Conservation (phyloP, 306 rosid species). For the Dicorynia guianensis region DNA sequence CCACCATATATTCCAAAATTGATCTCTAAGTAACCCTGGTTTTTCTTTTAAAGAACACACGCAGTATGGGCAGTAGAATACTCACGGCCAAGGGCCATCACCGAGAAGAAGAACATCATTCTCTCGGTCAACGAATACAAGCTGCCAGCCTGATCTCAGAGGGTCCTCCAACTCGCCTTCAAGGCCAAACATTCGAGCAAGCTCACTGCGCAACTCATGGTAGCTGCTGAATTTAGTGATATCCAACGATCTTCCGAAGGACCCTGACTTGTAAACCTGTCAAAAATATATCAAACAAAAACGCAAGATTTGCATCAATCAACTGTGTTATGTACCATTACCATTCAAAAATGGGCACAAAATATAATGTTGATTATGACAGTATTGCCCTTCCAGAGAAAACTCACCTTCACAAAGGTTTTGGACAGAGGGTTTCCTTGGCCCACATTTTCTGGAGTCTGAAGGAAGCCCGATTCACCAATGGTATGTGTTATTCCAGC, state of each 20-base stretch:
- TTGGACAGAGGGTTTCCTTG: slow-evolving; percentile 66
- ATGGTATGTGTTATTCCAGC: slow-evolving; percentile 68
- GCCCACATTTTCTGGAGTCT: slow-evolving; percentile 64
- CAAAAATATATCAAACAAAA: slow-evolving; percentile 22
- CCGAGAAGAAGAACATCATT: slow-evolving; percentile 97
- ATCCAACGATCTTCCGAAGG: slow-evolving; percentile 60
- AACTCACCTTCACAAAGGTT: slow-evolving; percentile 91
- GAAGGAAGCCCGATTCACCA: slow-evolving; percentile 77
- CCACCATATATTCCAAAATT: background rate
- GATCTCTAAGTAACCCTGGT: background rate
- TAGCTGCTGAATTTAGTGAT: slow-evolving; percentile 91
- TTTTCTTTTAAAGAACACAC: background rate
- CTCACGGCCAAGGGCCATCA: slow-evolving; percentile 75
- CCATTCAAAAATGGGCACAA: background rate
- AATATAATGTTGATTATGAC: background rate
- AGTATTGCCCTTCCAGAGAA: slow-evolving; percentile 10
- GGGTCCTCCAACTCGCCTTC: slow-evolving; percentile 98
- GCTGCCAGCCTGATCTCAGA: slow-evolving; percentile 99
- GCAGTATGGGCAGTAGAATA: slow-evolving; percentile 9
- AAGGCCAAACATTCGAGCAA: slow-evolving; percentile 92
- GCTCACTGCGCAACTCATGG: slow-evolving; percentile 85
- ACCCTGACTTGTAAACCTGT: slow-evolving; percentile 62
- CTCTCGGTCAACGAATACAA: slow-evolving; percentile 99
- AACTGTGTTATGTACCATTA: background rate
- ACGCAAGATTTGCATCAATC: slow-evolving; percentile 14